These are phyloP conservation scores for Solanum medicagineum DNA, from an alignment of 257 asterid genomes.

Conservation along the genomic window DNA sequence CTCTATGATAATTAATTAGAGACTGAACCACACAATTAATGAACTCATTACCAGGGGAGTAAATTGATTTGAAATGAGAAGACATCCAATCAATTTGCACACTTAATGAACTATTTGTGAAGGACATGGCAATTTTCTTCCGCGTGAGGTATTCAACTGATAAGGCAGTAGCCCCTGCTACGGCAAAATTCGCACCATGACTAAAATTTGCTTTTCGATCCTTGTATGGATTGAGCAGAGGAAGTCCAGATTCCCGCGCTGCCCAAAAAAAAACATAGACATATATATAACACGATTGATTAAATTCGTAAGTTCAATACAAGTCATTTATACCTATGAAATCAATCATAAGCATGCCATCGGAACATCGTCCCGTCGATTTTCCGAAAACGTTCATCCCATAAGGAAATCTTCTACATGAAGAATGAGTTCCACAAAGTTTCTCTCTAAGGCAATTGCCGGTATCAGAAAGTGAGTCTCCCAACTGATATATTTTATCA, in stretches of 20 bases:
- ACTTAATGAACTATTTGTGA: slow-evolving; percentile 3
- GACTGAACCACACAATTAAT: not conserved
- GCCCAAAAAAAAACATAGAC: not conserved
- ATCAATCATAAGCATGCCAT: slow-evolving; percentile 8
- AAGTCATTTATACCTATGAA: not conserved
- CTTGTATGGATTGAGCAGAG: slow-evolving; percentile 1
- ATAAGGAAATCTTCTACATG: slow-evolving; percentile 5
- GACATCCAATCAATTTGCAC: slow-evolving; percentile 8
- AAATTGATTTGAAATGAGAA: slow-evolving; percentile 3
- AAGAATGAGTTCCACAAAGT: not conserved
- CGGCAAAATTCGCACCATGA: slow-evolving; percentile 13
- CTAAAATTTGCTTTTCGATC: not conserved
- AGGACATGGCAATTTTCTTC: not conserved
- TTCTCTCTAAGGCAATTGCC: slow-evolving; percentile 10
- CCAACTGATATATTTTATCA: slow-evolving; percentile 6
- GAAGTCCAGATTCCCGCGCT: slow-evolving; percentile 8
- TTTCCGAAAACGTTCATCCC: not conserved
- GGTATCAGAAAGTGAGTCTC: slow-evolving; percentile 13
- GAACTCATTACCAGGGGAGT: not conserved
- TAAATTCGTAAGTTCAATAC: not conserved
- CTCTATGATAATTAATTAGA: not conserved
- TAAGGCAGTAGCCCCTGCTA: slow-evolving; percentile 13
- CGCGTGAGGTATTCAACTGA: not conserved
- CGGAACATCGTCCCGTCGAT: slow-evolving; percentile 4
- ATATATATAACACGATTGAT: not conserved